Conservation (phyloP, 1,139 yeast species). For the Candida smagusa region DNA sequence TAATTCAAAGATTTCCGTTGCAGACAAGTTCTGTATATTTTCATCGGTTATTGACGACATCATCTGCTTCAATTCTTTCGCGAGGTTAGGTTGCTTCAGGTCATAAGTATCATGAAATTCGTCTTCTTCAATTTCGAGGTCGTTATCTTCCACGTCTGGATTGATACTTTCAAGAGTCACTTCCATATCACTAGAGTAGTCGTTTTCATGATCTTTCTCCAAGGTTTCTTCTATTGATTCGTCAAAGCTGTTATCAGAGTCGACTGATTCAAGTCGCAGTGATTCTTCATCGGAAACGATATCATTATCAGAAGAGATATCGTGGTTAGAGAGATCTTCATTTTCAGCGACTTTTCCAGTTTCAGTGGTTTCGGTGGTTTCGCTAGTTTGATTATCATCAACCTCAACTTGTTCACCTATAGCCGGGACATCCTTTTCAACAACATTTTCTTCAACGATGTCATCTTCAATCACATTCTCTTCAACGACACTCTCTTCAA, state of each 20-base stretch:
- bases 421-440: not conserved
- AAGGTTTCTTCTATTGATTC: not conserved
- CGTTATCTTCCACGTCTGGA: slow-evolving; percentile 3
- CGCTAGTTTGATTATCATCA: not conserved
- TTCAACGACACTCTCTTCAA: not conserved
- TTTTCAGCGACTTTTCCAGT: not conserved
- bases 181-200: slow-evolving; percentile 1
- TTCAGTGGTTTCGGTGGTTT: not conserved
- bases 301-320: not conserved
- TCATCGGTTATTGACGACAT: slow-evolving; percentile 10
- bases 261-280: not conserved
- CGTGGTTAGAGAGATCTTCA: not conserved
- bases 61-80: not conserved
- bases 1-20: slow-evolving; percentile 20
- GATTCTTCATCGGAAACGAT: not conserved
- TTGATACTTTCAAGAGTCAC: slow-evolving; percentile 5
- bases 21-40: slow-evolving; percentile 17
- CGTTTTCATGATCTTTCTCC: not conserved
- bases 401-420: not conserved
- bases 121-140: not conserved
- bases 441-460: not conserved
- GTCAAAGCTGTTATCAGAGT: not conserved
- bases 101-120: slow-evolving; percentile 1
- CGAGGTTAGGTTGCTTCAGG: not conserved
- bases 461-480: slow-evolving; percentile 1